Evolutionary conservation across 768 basidiomycete genomes (phyloP).

Genomic region (Lactifluus piperatus): DNA sequence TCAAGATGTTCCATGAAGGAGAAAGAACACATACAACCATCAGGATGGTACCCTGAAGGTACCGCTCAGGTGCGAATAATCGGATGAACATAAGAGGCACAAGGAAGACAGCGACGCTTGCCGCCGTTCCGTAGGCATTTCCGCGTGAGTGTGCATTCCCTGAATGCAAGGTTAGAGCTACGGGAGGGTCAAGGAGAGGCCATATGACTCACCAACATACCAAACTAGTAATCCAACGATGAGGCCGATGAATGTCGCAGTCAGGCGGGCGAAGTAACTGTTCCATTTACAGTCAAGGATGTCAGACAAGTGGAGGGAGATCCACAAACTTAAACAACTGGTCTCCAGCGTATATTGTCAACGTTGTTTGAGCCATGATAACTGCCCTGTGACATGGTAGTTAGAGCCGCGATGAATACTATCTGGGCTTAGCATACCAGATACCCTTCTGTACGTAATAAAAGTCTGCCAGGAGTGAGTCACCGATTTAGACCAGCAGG

Average conservation of each 20-base stretch:
- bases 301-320: not conserved
- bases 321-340: slow-evolving; percentile 41
- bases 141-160: slow-evolving; percentile 40
- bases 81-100: slow-evolving; percentile 43
- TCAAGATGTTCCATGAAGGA: not conserved
- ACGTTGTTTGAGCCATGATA: slow-evolving; percentile 52
- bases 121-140: slow-evolving; percentile 46
- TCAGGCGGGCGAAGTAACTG: slow-evolving; percentile 37
- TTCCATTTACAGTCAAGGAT: not conserved
- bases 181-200: not conserved
- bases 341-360: slow-evolving; percentile 49
- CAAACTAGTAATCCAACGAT: slow-evolving; percentile 40
- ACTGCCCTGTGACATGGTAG: slow-evolving; percentile 33
- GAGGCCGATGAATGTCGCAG: slow-evolving; percentile 41
- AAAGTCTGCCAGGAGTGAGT: slow-evolving; percentile 27
- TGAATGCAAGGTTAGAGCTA: slow-evolving; percentile 8
- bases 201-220: slow-evolving; percentile 34
- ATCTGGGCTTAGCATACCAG: slow-evolving; percentile 28
- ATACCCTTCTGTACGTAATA: slow-evolving; percentile 38
- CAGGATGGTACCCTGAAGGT: slow-evolving; percentile 32
- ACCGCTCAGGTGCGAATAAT: slow-evolving; percentile 36
- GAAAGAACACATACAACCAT: slow-evolving; percentile 27
- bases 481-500: not conserved
- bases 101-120: slow-evolving; percentile 37
- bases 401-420: not conserved